Evolutionary conservation across 768 basidiomycete species (phyloP).

Genomic region (Boletus sp.): DNA sequence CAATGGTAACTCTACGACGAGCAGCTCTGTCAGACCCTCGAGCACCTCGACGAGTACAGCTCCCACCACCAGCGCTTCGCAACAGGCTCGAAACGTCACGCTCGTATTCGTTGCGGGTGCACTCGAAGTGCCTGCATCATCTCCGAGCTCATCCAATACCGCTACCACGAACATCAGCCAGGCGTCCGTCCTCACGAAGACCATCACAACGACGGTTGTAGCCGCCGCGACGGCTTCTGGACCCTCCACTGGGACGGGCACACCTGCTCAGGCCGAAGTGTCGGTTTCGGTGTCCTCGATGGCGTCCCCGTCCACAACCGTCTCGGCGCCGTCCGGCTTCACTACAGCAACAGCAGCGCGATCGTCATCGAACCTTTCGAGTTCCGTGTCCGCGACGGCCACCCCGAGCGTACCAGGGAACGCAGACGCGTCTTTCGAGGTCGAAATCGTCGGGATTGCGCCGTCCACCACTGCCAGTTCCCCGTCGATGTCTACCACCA

Average conservation of each 20-base stretch:
- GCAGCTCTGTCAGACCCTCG: conserved; percentile 9
- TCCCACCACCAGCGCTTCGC: conserved; percentile 7
- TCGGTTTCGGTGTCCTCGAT: conserved; percentile 9
- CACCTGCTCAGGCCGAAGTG: conserved; percentile 15
- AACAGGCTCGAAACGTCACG: conserved; percentile 39
- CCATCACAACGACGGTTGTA: conserved; percentile 25
- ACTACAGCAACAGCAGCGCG: neutral
- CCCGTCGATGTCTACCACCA: neutral
- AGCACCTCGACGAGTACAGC: conserved; percentile 14
- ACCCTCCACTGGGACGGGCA: neutral
- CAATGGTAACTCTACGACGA: conserved; percentile 2
- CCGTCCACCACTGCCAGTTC: conserved; percentile 1
- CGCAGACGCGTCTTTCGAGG: conserved; percentile 15
- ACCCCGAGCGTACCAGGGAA: neutral
- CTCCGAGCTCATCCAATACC: neutral
- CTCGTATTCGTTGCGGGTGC: conserved; percentile 48
- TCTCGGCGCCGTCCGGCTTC: neutral
- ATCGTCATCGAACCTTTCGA: conserved; percentile 2
- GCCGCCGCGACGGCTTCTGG: conserved; percentile 6
- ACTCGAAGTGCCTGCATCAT: conserved; percentile 27
- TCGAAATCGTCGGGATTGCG: conserved; percentile 19
- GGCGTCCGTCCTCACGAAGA: conserved; percentile 20
- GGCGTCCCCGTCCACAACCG: neutral
- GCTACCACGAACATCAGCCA: neutral
- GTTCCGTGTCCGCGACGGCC: neutral